Percentiles rank a stretch among this genome's conserved stretches.
These are phyloP conservation scores for Baorangia bicolor DNA, from an alignment of 768 basidiomycete genomes.

Conservation along the genomic window DNA sequence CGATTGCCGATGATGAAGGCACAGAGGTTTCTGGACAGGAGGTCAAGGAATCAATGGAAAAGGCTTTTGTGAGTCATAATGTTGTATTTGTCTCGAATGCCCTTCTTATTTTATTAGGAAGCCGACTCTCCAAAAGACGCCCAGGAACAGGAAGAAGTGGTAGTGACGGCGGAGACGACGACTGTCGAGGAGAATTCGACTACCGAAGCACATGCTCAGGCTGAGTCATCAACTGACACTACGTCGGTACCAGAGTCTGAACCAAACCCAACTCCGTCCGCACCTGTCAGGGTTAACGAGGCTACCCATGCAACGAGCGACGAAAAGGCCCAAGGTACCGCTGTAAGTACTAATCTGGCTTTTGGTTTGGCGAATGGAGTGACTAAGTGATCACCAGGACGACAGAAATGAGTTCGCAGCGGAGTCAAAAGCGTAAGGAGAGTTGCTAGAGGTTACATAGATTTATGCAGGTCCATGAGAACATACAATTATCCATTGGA, in stretches of 20 bases:
- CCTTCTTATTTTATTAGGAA: slow-evolving; percentile 22
- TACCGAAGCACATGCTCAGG: neutral
- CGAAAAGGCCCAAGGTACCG: slow-evolving; percentile 1
- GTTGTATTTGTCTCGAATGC: neutral
- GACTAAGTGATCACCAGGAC: slow-evolving; percentile 2
- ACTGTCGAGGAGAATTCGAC: neutral
- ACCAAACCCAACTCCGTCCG: neutral
- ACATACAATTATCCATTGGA: neutral
- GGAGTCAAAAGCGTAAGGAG: slow-evolving; percentile 9
- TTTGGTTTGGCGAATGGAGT: neutral
- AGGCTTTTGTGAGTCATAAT: slow-evolving; percentile 22
- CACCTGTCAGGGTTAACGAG: neutral
- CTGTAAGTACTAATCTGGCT: slow-evolving; percentile 15
- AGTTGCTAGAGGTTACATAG: neutral
- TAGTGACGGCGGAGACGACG: slow-evolving; percentile 5
- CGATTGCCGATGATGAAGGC: slow-evolving; percentile 32
- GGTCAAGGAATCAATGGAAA: slow-evolving; percentile 31
- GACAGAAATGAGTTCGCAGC: neutral
- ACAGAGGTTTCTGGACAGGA: slow-evolving; percentile 29
- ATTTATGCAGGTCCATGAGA: slow-evolving; percentile 1
- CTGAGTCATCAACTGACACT: neutral
- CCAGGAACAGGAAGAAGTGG: slow-evolving; percentile 26
- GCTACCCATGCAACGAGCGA: slow-evolving; percentile 1
- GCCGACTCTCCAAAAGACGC: slow-evolving; percentile 34
- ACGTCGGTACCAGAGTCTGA: neutral